These are phyloP conservation scores for Streptanthus diversifolius DNA, from an alignment of 345 rosid genomes.

Conservation along the genomic window DNA sequence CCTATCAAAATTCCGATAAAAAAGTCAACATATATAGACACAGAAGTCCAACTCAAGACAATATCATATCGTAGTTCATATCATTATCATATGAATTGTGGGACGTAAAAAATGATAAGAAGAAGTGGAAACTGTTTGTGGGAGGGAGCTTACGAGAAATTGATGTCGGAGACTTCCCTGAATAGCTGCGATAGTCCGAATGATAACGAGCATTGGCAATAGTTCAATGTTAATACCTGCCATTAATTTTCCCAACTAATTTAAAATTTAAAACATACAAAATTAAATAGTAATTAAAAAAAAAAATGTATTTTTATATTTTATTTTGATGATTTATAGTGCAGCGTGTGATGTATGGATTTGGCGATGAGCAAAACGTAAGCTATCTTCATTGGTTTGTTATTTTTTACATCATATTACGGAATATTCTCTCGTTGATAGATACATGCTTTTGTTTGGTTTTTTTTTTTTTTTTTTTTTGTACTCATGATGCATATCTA, in stretches of 20 bases:
- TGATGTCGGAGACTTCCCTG: constrained; percentile 43
- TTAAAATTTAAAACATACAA: not conserved
- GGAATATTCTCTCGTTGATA: no score
- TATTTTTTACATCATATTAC: no score
- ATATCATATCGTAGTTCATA: not conserved
- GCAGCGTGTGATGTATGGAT: constrained; percentile 98
- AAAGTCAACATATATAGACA: not conserved
- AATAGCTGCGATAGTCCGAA: constrained; percentile 55
- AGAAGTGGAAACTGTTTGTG: not conserved
- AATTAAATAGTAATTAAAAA: not conserved
- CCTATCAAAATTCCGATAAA: constrained; percentile 26
- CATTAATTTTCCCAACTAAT: not conserved
- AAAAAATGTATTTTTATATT: not conserved
- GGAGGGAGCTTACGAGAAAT: constrained; percentile 44
- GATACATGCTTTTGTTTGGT: no score
- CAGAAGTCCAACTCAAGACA: not conserved
- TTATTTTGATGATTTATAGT: constrained; percentile 38
- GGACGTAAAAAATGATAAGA: not conserved
- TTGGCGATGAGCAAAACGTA: constrained; percentile 86
- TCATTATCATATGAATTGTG: not conserved
- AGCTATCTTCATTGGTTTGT: no score
- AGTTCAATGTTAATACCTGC: constrained; percentile 60
- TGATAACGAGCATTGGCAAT: constrained; percentile 64
- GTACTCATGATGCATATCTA: no score
- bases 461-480: no score